A percentile compares a stretch with the other conserved stretches of the same genome.
These are phyloP conservation scores for Fonsecaea monophora DNA, from an alignment of 2,329 filamentous ascomycete genomes.

Conservation along the genomic window DNA sequence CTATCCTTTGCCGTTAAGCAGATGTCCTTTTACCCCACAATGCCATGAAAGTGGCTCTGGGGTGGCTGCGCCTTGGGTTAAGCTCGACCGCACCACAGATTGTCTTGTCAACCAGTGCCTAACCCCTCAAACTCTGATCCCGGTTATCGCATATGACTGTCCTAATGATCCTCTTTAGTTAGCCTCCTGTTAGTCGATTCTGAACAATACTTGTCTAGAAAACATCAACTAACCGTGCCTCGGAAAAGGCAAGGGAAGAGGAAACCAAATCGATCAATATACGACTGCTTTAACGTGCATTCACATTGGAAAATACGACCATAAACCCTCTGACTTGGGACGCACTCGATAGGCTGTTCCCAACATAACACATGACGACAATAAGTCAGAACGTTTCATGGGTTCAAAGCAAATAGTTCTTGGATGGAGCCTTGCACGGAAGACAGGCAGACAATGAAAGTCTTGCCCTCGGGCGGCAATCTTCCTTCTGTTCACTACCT, in stretches of 20 bases:
- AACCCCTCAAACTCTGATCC: not conserved
- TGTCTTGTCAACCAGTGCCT: not conserved
- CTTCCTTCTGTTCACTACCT: not conserved
- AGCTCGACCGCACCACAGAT: not conserved
- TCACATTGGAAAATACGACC: not conserved
- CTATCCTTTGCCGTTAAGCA: not conserved
- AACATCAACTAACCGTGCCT: not conserved
- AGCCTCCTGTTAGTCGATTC: not conserved
- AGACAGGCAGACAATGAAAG: not conserved
- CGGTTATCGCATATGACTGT: not conserved
- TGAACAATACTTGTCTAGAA: not conserved
- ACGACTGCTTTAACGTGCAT: not conserved
- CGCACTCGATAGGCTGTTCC: not conserved
- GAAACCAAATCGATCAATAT: not conserved
- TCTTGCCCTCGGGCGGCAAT: not conserved
- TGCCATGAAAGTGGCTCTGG: not conserved
- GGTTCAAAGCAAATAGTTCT: not conserved
- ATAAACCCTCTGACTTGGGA: not conserved
- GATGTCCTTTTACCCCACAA: not conserved
- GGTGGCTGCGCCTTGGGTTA: not conserved
- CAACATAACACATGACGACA: not conserved
- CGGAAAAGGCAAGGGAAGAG: not conserved
- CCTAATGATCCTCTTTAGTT: not conserved
- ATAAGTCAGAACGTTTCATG: not conserved
- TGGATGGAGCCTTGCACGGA: not conserved